Evolutionary conservation across 352 stramenopile genomes (phyloP).

Genomic region (Phytophthora ohioensis): DNA sequence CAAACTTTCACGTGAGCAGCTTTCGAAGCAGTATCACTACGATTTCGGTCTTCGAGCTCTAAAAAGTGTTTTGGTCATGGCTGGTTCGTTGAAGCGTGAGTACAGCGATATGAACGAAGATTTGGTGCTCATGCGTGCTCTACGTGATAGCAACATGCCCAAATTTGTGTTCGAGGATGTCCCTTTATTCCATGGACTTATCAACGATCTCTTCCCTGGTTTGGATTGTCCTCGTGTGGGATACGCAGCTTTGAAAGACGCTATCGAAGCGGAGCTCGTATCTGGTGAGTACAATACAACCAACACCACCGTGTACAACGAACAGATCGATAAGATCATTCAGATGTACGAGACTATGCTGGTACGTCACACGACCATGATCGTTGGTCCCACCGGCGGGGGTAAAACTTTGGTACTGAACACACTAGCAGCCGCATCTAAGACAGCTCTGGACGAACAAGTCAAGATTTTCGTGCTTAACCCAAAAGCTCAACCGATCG

Average conservation of each 20-base stretch:
- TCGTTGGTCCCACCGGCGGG: constrained; percentile 94
- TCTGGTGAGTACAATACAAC: constrained; percentile 84
- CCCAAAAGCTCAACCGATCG: constrained; percentile 94
- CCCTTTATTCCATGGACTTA: constrained; percentile 94
- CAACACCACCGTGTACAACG: constrained; percentile 77
- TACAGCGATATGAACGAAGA: constrained; percentile 95
- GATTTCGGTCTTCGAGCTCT: constrained; percentile 95
- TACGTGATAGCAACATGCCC: constrained; percentile 97
- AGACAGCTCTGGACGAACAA: constrained; percentile 87
- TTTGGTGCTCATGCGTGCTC: constrained; percentile 94
- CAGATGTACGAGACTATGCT: constrained; percentile 98
- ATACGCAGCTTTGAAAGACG: constrained; percentile 91
- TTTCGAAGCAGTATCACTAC: constrained; percentile 97
- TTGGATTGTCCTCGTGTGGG: constrained; percentile 94
- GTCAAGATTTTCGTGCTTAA: constrained; percentile 96
- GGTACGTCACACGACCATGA: constrained; percentile 96
- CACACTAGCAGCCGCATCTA: constrained; percentile 86
- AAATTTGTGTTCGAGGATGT: constrained; percentile 98
- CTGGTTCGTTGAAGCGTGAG: constrained; percentile 92
- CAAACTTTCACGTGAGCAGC: constrained; percentile 94
- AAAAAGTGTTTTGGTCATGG: constrained; percentile 96
- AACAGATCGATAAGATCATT: constrained; percentile 97
- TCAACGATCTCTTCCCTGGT: constrained; percentile 95
- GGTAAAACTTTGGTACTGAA: constrained; percentile 95
- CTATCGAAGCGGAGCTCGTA: constrained; percentile 89